Conservation (phyloP, 148 eudicot genomes). For the Diospyros lotus region DNA sequence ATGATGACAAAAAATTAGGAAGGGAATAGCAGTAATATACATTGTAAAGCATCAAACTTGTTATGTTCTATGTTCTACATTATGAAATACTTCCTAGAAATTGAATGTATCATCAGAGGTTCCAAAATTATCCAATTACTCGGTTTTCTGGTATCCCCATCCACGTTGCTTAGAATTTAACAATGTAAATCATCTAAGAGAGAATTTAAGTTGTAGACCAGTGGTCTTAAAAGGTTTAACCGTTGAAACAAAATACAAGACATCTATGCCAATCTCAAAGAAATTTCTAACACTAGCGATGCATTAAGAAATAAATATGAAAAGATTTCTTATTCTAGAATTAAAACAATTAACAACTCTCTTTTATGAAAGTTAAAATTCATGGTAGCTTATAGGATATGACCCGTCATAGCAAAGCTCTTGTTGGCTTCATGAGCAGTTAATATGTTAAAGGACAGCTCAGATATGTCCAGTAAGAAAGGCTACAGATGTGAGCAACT, state of each 20-base stretch:
- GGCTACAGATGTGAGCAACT: background rate
- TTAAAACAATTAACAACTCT: background rate
- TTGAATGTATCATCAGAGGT: no score
- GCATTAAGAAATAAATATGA: background rate
- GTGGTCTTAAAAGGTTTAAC: background rate
- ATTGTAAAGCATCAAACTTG: background rate
- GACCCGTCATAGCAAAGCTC: background rate
- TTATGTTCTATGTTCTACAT: background rate
- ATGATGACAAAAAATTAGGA: no score
- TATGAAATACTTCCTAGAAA: background rate
- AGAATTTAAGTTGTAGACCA: no score
- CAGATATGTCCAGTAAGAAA: background rate
- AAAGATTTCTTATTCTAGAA: background rate
- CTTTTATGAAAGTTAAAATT: background rate
- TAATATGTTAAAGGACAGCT: background rate
- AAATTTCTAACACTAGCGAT: background rate
- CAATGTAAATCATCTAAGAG: background rate
- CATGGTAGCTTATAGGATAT: background rate
- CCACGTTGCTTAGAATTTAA: background rate
- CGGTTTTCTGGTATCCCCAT: background rate
- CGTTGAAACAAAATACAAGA: background rate
- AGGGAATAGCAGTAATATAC: no score
- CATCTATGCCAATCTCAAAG: background rate
- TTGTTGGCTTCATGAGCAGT: background rate
- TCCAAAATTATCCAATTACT: background rate